phyloP scores from a whole-genome alignment of 2,329 filamentous ascomycete species.

The Fusarium siculi region DNA sequence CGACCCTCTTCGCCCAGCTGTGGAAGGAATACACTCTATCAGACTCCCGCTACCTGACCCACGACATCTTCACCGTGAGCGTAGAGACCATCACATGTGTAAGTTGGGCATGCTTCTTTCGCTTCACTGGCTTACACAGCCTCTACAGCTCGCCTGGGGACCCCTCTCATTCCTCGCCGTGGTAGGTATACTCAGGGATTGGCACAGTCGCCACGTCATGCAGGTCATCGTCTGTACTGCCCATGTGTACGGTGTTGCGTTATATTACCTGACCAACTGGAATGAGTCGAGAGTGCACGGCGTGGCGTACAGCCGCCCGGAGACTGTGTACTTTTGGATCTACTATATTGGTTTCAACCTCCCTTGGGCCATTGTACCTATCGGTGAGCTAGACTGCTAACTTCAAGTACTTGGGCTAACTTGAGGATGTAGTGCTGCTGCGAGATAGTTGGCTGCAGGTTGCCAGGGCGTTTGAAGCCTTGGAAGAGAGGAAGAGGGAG shows the following conservation, averaged over 20 bases:
- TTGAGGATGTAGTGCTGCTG: slow-evolving; percentile 43
- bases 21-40: slow-evolving; percentile 94
- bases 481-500: slow-evolving; percentile 39
- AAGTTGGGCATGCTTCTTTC: slow-evolving; percentile 44
- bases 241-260: slow-evolving; percentile 69
- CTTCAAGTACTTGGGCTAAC: slow-evolving; percentile 18
- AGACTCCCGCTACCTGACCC: slow-evolving; percentile 86
- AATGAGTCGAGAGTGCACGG: slow-evolving; percentile 59
- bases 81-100: slow-evolving; percentile 86
- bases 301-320: slow-evolving; percentile 65
- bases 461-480: slow-evolving; percentile 41
- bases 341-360: slow-evolving; percentile 71
- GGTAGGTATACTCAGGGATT: slow-evolving; percentile 55
- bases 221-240: slow-evolving; percentile 63
- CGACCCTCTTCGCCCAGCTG: slow-evolving; percentile 82
- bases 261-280: slow-evolving; percentile 70
- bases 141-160: slow-evolving; percentile 62
- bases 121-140: slow-evolving; percentile 3
- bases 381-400: slow-evolving; percentile 54
- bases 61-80: slow-evolving; percentile 85
- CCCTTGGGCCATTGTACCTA: slow-evolving; percentile 68
- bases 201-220: slow-evolving; percentile 60
- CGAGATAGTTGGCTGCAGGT: slow-evolving; percentile 47
- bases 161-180: slow-evolving; percentile 66
- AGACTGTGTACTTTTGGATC: slow-evolving; percentile 70